A percentile compares a stretch with the other conserved stretches of the same genome.
phyloP scores from a whole-genome alignment of 164 flowering plant genomes.

The Platanus orientalis region DNA sequence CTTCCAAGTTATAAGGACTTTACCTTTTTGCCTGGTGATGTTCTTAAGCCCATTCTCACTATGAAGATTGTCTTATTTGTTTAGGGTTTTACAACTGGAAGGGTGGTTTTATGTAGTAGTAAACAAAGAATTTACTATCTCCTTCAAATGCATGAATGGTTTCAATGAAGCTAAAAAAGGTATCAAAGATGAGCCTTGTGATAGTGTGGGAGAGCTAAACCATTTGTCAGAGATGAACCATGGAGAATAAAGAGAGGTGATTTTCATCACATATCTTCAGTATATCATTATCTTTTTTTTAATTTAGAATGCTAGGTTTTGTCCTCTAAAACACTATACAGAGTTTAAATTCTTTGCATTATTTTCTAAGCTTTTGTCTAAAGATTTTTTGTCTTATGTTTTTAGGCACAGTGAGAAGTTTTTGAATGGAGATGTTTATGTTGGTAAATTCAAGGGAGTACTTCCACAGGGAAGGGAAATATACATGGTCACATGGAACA shows the following conservation, averaged over 20 bases:
- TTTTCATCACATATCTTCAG: not conserved
- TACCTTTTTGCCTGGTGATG: no score
- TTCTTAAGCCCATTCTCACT: constrained; percentile 2
- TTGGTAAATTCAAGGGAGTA: constrained; percentile 49
- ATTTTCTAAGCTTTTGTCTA: not conserved
- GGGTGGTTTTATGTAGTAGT: no score
- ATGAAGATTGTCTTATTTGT: not conserved
- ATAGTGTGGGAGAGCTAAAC: not conserved
- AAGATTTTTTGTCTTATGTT: constrained; percentile 1
- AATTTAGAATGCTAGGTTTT: not conserved
- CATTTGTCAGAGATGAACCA: constrained; percentile 7
- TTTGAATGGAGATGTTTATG: constrained; percentile 66
- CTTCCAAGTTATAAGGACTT: no score
- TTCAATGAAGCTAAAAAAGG: no score
- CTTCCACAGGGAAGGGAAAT: no score
- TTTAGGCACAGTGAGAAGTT: constrained; percentile 28
- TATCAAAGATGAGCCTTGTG: not conserved
- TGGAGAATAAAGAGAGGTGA: constrained; percentile 17
- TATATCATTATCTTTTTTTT: no score
- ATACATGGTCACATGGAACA: constrained; percentile 75
- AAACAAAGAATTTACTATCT: no score
- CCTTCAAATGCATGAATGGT: no score
- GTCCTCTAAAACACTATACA: not conserved
- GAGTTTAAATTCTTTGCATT: not conserved
- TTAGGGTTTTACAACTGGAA: no score